These are phyloP conservation scores for Aspergillus saccharolyticus DNA, from an alignment of 495 filamentous ascomycete species.

Conservation along the genomic window DNA sequence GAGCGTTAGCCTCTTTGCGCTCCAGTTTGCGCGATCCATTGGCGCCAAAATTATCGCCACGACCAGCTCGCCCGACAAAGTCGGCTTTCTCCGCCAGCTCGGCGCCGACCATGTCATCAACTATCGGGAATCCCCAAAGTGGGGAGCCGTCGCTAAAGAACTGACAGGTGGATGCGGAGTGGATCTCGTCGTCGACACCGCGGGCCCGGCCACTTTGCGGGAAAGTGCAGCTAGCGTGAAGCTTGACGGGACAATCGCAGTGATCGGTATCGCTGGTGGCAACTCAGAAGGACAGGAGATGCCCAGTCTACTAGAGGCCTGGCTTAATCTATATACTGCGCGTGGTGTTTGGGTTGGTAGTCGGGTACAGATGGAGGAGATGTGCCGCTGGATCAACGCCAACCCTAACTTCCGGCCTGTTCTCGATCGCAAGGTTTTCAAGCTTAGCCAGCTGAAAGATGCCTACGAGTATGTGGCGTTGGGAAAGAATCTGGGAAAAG, in stretches of 20 bases:
- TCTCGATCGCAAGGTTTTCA: conserved; percentile 30
- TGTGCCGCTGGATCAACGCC: conserved; percentile 38
- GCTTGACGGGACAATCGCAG: conserved; percentile 39
- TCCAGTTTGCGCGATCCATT: conserved; percentile 31
- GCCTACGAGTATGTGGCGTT: not conserved
- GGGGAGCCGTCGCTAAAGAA: conserved; percentile 54
- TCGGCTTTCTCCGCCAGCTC: conserved; percentile 24
- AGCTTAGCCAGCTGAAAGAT: not conserved
- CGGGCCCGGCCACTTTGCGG: conserved; percentile 35
- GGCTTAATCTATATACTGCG: conserved; percentile 44
- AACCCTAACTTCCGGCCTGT: conserved; percentile 48
- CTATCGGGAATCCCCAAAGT: conserved; percentile 53
- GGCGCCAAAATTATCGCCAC: conserved; percentile 39
- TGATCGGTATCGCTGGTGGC: conserved; percentile 41
- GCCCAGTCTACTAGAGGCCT: conserved; percentile 41
- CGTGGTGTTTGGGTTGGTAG: conserved; percentile 52
- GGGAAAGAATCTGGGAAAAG: no score
- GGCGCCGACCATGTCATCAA: conserved; percentile 50
- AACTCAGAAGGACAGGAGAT: conserved; percentile 22
- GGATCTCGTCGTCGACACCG: conserved; percentile 53
- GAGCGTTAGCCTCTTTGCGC: conserved; percentile 58
- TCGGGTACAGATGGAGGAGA: conserved; percentile 50
- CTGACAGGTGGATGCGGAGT: conserved; percentile 46
- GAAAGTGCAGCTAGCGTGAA: conserved; percentile 16
- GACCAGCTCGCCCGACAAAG: conserved; percentile 32